Base-by-base conservation (phyloP, 176 grass and related monocot species). In the Neostapfia colusana region DNA sequence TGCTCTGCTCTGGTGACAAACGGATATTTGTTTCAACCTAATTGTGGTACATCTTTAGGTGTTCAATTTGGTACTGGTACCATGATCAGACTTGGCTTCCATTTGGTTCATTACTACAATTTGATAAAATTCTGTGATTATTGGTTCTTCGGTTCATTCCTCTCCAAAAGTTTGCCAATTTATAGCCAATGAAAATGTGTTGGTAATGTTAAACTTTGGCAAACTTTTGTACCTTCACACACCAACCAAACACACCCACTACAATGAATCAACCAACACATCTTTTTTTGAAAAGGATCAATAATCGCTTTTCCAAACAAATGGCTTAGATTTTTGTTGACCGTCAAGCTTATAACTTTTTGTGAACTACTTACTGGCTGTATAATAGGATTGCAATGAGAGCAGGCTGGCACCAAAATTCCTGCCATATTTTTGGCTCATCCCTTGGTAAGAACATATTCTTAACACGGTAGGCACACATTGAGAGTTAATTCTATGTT, bases 401-500 rank as follows among this genome's bases (percentile, higher is more conserved):
- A 53, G 68, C 31, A 72, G 34, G 31, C 6, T 50, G 9, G 1
- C 4, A 81, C 24, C n/a, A 38, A 81, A 37, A 50, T 3, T 20
- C 11, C 3, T 10, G 37, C 5, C 13, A 31, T 31, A 36, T 16
- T 25, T 58, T 39, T 16, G 4, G 51, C 71, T 14, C 36, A 58
- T 74, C 16, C 10, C 6, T 37, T 63, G 27, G 18, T n/a, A 55
- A 35, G 60, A 81, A 81, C 26, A 41, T 8, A 65, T 53, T 43
- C 10, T 44, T 82, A 24, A 0, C 4, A 65, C 46, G 34, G 10
- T 13, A 82, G 25, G 50, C 14, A 4, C 16, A 64, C n/a, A 64
- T 28, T 50, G 14, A 63, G 42, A 81, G 23, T 25, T 38, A 13
- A 45, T 45, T 13, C 39, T 41, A 41, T 13, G 20, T 13, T 59